Conservation (phyloP, 768 basidiomycete species). For the Russula vinacea region DNA sequence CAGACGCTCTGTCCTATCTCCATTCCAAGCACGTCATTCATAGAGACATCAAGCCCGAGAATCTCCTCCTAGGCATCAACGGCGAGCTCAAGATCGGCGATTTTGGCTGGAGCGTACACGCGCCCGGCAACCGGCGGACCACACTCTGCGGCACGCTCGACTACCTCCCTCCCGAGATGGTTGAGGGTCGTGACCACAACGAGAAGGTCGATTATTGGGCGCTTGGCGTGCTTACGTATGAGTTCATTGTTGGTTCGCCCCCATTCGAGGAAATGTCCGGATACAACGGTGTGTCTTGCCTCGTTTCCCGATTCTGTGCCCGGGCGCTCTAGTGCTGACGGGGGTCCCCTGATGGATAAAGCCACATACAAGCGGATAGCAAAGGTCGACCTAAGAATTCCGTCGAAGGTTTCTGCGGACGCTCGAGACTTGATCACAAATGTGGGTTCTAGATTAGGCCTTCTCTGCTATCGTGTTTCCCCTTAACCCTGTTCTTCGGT, state of each 20-base stretch:
- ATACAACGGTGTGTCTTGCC: conserved; percentile 56
- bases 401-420: conserved; percentile 42
- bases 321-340: conserved; percentile 17
- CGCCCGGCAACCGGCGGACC: conserved; percentile 82
- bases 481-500: background rate
- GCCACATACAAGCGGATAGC: conserved; percentile 91
- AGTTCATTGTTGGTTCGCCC: conserved; percentile 82
- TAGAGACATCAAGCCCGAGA: conserved; percentile 98
- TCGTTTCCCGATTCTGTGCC: background rate
- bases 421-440: conserved; percentile 48
- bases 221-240: conserved; percentile 92
- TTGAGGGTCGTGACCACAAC: conserved; percentile 84
- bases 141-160: conserved; percentile 96
- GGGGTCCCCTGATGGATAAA: conserved; percentile 35
- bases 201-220: conserved; percentile 97
- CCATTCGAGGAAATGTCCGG: conserved; percentile 85
- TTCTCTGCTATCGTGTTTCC: background rate
- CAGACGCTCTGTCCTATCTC: conserved; percentile 88
- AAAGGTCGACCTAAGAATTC: conserved; percentile 68
- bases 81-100: conserved; percentile 98
- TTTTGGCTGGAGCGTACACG: conserved; percentile 98
- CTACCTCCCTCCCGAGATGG: conserved; percentile 98
- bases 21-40: conserved; percentile 98
- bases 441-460: conserved; percentile 32
- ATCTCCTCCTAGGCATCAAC: conserved; percentile 88